Base-by-base conservation (phyloP, 192 early-diverging fungal genomes). In the Backusella liffmaniae region DNA sequence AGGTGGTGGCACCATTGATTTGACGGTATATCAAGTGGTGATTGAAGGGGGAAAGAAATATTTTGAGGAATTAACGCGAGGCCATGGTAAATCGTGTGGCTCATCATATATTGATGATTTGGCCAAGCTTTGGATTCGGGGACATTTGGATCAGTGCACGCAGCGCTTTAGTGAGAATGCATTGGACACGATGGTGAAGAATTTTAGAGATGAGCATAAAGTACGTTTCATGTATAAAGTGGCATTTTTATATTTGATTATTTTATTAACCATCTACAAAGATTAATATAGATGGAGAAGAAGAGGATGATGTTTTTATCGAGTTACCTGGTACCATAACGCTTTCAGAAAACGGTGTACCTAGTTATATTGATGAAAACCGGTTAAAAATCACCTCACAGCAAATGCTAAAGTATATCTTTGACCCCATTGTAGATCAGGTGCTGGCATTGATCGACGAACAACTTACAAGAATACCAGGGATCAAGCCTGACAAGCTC, bases 1-100 rank as follows among this genome's bases (percentile, higher is more conserved):
- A 21, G 86, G 86, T 76, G 86, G 86, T 66, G 86, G 86, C 44
- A 87, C 86, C 2, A 82, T 87, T 36, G 86, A 87, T 79, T 70
- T 87, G 49, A 87, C 84, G 32, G 85, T 86, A 66, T 86, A 84
- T 75, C 76, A 84, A 72, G 78, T 86, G 12, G 0, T 5, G 13
- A 46, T 42, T 41, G 78, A 35, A 66, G 75, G 35, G 67, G 74
- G 10, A 66, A 73, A 42, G 53, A 74, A 67, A 70, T 73, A 37
- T 72, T 88, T 5, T 78, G 78, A 30, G 86, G 86, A 67, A 77
- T 82, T 56, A n/a, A 88, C 86, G 8, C 80, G 83, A 53, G 82
- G 86, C 23, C 72, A 73, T n/a, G 85, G 85, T 18, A 81, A 77
- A 26, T 80, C 72, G 30, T 88, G 84, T 26, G 86, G 86, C 13